Evolutionary conservation across 2,329 filamentous ascomycete genomes (phyloP).

Genomic region (Fusarium continuum): DNA sequence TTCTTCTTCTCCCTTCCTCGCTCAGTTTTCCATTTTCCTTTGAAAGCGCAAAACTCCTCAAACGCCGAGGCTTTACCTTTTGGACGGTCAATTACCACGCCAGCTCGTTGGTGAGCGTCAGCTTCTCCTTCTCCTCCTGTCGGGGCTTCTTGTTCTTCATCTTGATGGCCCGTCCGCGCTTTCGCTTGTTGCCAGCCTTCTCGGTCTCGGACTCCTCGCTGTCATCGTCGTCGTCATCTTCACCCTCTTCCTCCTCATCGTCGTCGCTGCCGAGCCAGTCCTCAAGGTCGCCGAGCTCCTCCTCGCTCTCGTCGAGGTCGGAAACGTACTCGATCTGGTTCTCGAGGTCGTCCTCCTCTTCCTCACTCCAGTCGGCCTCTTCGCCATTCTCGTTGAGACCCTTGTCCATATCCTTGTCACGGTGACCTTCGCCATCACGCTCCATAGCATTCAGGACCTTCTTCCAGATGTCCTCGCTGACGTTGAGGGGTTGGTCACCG

Average conservation of each 20-base stretch:
- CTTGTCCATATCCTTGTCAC: constrained; percentile 89
- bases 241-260: constrained; percentile 65
- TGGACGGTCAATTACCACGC: constrained; percentile 48
- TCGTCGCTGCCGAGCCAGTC: constrained; percentile 88
- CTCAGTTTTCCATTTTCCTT: constrained; percentile 3
- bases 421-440: constrained; percentile 80
- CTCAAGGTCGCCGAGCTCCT: constrained; percentile 82
- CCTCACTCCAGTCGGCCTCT: constrained; percentile 71
- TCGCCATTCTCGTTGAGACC: constrained; percentile 83
- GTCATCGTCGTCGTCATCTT: constrained; percentile 66
- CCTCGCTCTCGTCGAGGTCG: constrained; percentile 86
- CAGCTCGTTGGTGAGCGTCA: constrained; percentile 54
- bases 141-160: constrained; percentile 56
- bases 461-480: constrained; percentile 96
- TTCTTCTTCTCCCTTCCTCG: constrained; percentile 1
- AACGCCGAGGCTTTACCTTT: constrained; percentile 35
- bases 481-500: constrained; percentile 92
- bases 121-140: constrained; percentile 71
- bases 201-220: constrained; percentile 66
- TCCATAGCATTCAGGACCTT: constrained; percentile 93
- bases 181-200: constrained; percentile 65
- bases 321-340: constrained; percentile 92
- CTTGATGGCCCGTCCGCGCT: constrained; percentile 60
- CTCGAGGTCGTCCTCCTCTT: constrained; percentile 75
- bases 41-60: constrained; percentile 38